phyloP scores from a whole-genome alignment of 1,139 yeast genomes.

The Pichia sp. region DNA sequence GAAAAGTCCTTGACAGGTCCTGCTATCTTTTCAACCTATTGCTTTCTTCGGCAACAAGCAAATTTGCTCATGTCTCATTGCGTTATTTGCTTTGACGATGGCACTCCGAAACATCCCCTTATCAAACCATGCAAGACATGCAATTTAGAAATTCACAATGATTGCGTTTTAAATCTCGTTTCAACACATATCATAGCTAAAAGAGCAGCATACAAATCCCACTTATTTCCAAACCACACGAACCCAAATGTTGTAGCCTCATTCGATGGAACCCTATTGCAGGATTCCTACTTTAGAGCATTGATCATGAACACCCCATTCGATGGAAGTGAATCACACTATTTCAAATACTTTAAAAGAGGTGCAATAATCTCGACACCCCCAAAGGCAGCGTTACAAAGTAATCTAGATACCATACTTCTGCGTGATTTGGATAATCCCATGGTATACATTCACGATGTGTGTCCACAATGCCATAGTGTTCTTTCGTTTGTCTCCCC shows the following conservation, averaged over 20 bases:
- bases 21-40: too few species aligned
- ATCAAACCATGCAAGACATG: slow-evolving; percentile 10
- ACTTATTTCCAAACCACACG: neutral
- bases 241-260: neutral
- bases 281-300: neutral
- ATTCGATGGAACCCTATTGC: neutral
- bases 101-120: slow-evolving; percentile 1
- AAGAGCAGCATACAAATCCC: neutral
- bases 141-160: slow-evolving; percentile 5
- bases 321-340: neutral
- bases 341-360: slow-evolving; percentile 1
- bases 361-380: slow-evolving; percentile 2
- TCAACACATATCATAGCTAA: slow-evolving; percentile 11
- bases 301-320: neutral
- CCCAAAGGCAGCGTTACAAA: neutral
- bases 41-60: neutral
- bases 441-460: neutral
- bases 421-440: neutral
- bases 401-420: neutral
- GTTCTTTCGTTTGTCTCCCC: neutral
- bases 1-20: too few species aligned
- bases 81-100: slow-evolving; percentile 11
- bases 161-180: slow-evolving; percentile 9
- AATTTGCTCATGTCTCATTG: slow-evolving; percentile 6
- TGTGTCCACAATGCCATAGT: slow-evolving; percentile 12